A percentile compares a stretch with the other conserved stretches of the same genome.
These are phyloP conservation scores for Blastobotrys apis DNA, from an alignment of 1,139 yeast genomes.

Conservation along the genomic window DNA sequence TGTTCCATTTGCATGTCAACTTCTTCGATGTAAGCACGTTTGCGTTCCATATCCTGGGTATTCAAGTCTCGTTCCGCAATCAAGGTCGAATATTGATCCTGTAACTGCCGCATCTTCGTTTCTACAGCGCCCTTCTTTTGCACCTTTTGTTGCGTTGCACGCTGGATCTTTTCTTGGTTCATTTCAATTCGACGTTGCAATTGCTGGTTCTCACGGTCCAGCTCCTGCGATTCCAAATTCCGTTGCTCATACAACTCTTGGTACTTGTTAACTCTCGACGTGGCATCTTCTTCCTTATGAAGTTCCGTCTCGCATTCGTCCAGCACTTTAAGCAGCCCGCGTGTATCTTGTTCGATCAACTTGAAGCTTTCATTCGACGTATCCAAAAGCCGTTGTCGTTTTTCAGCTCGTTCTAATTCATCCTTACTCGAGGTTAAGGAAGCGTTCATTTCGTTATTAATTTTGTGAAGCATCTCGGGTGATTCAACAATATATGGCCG, in stretches of 20 bases:
- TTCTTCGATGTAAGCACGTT: conserved; percentile 45
- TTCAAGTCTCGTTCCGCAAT: conserved; percentile 49
- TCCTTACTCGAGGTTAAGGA: conserved; percentile 45
- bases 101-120: conserved; percentile 44
- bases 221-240: conserved; percentile 44
- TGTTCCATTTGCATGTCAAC: conserved; percentile 47
- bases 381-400: conserved; percentile 48
- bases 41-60: conserved; percentile 50
- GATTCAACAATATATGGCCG: conserved; percentile 60
- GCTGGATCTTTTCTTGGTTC: conserved; percentile 50
- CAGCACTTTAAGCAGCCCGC: conserved; percentile 46
- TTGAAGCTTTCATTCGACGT: conserved; percentile 58
- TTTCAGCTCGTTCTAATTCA: conserved; percentile 44
- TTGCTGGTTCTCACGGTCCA: conserved; percentile 49
- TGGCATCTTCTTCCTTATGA: conserved; percentile 45
- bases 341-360: conserved; percentile 52
- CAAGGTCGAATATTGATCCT: conserved; percentile 46
- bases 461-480: conserved; percentile 51
- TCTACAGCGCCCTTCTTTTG: conserved; percentile 46
- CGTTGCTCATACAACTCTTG: conserved; percentile 49
- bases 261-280: conserved; percentile 39
- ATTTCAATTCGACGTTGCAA: conserved; percentile 50
- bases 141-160: conserved; percentile 48
- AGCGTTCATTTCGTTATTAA: conserved; percentile 53
- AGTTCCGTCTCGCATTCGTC: conserved; percentile 58